Base-by-base conservation (phyloP, 2,329 filamentous ascomycete species). In the Xylogone sp. region DNA sequence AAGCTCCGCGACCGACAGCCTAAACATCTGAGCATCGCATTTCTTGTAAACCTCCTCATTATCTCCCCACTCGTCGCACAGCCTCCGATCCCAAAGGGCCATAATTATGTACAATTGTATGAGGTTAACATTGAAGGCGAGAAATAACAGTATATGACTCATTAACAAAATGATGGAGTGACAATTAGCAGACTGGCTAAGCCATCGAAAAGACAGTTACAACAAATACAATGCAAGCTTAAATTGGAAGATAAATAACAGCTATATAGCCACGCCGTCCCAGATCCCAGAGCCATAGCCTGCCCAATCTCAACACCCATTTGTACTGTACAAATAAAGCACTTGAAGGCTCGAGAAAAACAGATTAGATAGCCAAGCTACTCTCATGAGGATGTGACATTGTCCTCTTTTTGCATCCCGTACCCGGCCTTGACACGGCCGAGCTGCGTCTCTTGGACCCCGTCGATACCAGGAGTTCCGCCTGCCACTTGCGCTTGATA, bases 1-100 rank as follows among this genome's bases (percentile, higher is more conserved):
- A 34, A 55, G 24, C 21, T 57, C 55, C 27, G 53, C 55, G 9
- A 57, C 51, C 19, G 55, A 49, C 34, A 57, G 22, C 20, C 21
- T 45, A 12, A 52, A 53, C 48, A 55, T 51, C 18, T 20, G 43
- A 12, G 34, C 34, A 42, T 57, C 53, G 42, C 55, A 57, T 43
- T 57, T 53, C 12, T 43, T 46, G 21, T 55, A 55, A 22, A 55
- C 42, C 22, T 53, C 51, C 12, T 49, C 43, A 18, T 55, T 46
- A 3, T 42, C 9, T 22, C 22, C 21, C 44, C 31, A 50, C 12
- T 53, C 51, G 46, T 55, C 49, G 45, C 55, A 57, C 22, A 53
- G 43, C 21, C 46, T 46, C 12, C 53, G 45, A 49, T 55, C 53
- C 52, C 46, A 54, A 34, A 57, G 49, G 43, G 48, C 48, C 31